Evolutionary conservation across 1,284 basidiomycete genomes (phyloP), one percentile per base, ranked within the genome.

Genomic region (Laetiporus sulphureus): DNA sequence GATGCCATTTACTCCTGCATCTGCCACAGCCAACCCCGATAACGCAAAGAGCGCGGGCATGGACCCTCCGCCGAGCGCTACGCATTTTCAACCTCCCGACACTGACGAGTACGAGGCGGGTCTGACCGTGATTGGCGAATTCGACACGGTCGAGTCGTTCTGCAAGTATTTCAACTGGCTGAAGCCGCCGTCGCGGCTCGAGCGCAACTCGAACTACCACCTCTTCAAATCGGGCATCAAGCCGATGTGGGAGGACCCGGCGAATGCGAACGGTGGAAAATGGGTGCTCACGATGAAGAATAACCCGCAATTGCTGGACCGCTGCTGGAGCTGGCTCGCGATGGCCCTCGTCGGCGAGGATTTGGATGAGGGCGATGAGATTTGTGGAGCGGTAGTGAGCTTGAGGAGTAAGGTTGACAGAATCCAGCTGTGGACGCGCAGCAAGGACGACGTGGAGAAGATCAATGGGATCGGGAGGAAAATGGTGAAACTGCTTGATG

Each of bases 101-200:
- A 72, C 79, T 2, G 75, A 67, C 21, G 78, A 83, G 45, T 89
- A 92, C 61, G 83, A 88, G 62, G 81, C 84, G 3, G 77, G 85
- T 0, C 65, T 91, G 40, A 84, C 77, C 12, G 77, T 89, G 42
- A 77, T 89, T 50, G 87, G 88, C 50, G 80, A 83, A 52, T 86
- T 91, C 63, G 73, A 79, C 55, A 88, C 91, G 12, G 89, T 96
- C 42, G 88, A 96, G 63, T 77, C 81, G 20, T 96, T 93, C 69
- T 93, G 91, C 58, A 77, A 87, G n/a, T 89, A 91, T 66, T 89
- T 94, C 70, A 92, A 94, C 65, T 94, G 92, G 79, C 77, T 95
- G 47, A 90, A 91, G 61, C 83, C 87, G 1, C 93, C 93, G 2
- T 91, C 88, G 36, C 79, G 80, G 52, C 77, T 96, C 29, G 87